Evolutionary conservation across 768 basidiomycete species (phyloP), one percentile per base, ranked within the genome.

Genomic region (Termitomyces sp.): DNA sequence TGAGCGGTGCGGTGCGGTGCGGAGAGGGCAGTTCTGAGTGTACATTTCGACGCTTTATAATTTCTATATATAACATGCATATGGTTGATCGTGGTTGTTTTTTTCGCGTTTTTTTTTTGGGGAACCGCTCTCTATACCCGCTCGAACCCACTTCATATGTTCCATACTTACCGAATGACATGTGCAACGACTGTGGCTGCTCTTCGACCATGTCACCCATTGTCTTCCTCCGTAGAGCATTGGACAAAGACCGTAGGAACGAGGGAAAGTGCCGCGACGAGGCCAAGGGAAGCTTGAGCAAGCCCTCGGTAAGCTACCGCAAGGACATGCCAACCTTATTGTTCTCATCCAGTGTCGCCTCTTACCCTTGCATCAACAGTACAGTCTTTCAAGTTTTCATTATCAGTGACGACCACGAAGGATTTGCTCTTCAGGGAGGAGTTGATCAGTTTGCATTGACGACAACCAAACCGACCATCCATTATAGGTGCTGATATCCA

Each of bases 221-320:
- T 75, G 60, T 80, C 84, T 68, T 88, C 86, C 62, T 86, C 82
- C 0, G 77, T 60, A 5, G 71, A 69, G 59, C 86, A 86, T 32
- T 80, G 80, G 4, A 87, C 68, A 58, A 87, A 87, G 11, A 82
- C 81, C 0, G 81, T 80, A 0, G 85, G 85, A 10, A 78, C 65
- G 31, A 80, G 51, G 10, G 58, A 62, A 3, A 66, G n/a, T 70
- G n/a, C 65, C 64, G 21, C 55, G 31, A 11, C 59, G 64, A 0
- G 85, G 86, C 86, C 86, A 87, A 0, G 84, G 84, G 60, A 87
- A 88, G 1, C n/a, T n/a, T n/a, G n/a, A n/a, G n/a, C n/a, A n/a
- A n/a, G n/a, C n/a, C n/a, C n/a, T n/a, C n/a, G n/a, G n/a, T n/a
- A n/a, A n/a, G n/a, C n/a, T n/a, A n/a, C n/a, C n/a, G n/a, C n/a